phyloP scores from a whole-genome alignment of 768 basidiomycete species.

The Tricholoma flavovirens region DNA sequence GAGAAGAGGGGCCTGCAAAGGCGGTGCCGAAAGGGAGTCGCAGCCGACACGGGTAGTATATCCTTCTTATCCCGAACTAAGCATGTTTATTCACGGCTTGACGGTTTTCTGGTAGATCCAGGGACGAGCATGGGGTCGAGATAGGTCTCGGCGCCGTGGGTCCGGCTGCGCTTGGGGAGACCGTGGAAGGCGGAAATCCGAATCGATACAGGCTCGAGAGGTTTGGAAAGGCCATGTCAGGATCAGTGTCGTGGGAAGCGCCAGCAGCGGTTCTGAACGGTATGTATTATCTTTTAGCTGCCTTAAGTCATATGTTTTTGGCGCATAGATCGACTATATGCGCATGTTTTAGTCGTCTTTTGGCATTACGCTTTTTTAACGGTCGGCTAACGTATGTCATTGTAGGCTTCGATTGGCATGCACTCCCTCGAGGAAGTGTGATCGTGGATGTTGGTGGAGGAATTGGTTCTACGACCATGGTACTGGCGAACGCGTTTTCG shows the following conservation, averaged over 20 bases:
- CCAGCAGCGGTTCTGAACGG: slow-evolving; percentile 55
- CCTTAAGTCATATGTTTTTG: not conserved
- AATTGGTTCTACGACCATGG: slow-evolving; percentile 45
- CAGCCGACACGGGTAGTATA: not conserved
- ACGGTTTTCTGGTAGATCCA: not conserved
- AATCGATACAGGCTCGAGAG: slow-evolving; percentile 55
- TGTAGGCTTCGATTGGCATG: slow-evolving; percentile 54
- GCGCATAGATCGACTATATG: not conserved
- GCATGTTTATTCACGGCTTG: not conserved
- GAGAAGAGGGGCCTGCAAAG: slow-evolving; percentile 25
- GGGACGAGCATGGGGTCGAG: slow-evolving; percentile 11
- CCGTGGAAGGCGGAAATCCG: slow-evolving; percentile 16
- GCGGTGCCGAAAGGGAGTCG: slow-evolving; percentile 1
- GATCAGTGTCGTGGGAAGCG: slow-evolving; percentile 65
- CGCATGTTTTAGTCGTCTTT: not conserved
- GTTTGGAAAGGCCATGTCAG: slow-evolving; percentile 74
- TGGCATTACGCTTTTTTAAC: not conserved
- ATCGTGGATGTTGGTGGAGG: slow-evolving; percentile 71
- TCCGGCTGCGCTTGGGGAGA: slow-evolving; percentile 2
- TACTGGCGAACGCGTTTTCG: slow-evolving; percentile 32
- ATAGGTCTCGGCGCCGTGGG: slow-evolving; percentile 13
- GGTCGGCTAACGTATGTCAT: not conserved
- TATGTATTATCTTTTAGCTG: slow-evolving; percentile 18
- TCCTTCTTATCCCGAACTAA: not conserved
- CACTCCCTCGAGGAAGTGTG: slow-evolving; percentile 42